Evolutionary conservation across 2,329 filamentous ascomycete genomes (phyloP), one percentile per base, ranked within the genome.

Genomic region (Colletotrichum tropicicola): DNA sequence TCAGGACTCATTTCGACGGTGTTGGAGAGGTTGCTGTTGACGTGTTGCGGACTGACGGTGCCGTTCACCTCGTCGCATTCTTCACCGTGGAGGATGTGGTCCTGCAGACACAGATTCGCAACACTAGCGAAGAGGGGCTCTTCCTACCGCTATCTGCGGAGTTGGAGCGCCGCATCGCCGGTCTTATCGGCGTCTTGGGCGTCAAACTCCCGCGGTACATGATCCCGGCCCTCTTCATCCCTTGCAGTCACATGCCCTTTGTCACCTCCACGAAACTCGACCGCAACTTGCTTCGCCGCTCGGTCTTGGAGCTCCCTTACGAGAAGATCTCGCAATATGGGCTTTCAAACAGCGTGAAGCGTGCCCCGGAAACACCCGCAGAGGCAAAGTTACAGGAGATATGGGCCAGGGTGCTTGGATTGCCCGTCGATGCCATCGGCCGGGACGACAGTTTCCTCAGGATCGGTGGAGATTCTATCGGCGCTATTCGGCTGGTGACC

Each of bases 381-480:
- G 30, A 32, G 30, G 13, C 30, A 12, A 32, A 32, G 30, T 12
- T 32, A 3, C 30, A 32, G 30, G 9, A 32, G 30, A 12, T 32
- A 4, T 32, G 30, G 30, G 30, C 30, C 30, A 32, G 13, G 30
- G 30, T 32, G 9, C 30, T 32, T 32, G 30, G 30, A 3, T 10
- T 32, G 9, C 13, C 30, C 13, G 1, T 12, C 9, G 77, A 83
- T 2, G 74, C 80, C 3, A 85, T 88, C 30, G 78, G 82, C 1
- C 73, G 82, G 1, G 81, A 87, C 6, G 82, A 88, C 68, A 86
- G 83, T 73, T 89, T 89, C 74, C 88, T 89, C 79, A 79, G 81
- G 4, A 78, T 87, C 0, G 86, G 87, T 1, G 87, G 87, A 17
- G 86, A 89, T 73, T 55, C 49, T 8, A 45, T 35, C 37, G 48